phyloP scores from a whole-genome alignment of 164 flowering plant species.

The Sedum album region DNA sequence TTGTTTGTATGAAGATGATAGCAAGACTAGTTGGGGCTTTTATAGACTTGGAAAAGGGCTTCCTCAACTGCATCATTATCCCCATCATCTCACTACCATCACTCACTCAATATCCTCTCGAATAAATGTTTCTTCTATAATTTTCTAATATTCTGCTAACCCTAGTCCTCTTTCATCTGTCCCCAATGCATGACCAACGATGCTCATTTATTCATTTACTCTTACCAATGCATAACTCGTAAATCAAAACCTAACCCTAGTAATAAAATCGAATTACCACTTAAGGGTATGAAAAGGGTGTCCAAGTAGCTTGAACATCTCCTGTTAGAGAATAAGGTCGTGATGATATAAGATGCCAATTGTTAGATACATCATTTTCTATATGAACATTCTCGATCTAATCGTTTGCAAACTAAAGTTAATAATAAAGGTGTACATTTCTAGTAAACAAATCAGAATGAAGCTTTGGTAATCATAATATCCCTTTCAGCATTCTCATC shows the following conservation, averaged over 20 bases:
- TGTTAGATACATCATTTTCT: background rate
- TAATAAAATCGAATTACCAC: background rate
- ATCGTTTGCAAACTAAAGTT: background rate
- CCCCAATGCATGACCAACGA: background rate
- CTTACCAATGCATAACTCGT: slow-evolving; percentile 6
- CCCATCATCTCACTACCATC: background rate
- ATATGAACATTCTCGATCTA: background rate
- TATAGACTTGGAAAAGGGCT: slow-evolving; percentile 1
- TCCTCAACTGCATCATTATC: background rate
- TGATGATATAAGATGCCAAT: background rate
- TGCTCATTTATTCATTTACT: background rate
- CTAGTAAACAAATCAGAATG: background rate
- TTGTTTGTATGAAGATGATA: slow-evolving; percentile 3
- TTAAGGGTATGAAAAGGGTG: background rate
- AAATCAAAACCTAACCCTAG: background rate
- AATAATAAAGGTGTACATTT: background rate
- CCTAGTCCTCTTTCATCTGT: slow-evolving; percentile 1
- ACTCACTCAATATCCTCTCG: slow-evolving; percentile 2
- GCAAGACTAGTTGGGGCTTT: slow-evolving; percentile 1
- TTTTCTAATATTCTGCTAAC: slow-evolving; percentile 1
- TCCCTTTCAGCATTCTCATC: background rate
- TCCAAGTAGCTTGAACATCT: background rate
- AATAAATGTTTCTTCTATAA: background rate
- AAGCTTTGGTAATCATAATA: background rate
- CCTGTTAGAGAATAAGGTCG: background rate